These are phyloP conservation scores for Boletus barrowsii DNA, from an alignment of 768 basidiomycete genomes.

Conservation along the genomic window DNA sequence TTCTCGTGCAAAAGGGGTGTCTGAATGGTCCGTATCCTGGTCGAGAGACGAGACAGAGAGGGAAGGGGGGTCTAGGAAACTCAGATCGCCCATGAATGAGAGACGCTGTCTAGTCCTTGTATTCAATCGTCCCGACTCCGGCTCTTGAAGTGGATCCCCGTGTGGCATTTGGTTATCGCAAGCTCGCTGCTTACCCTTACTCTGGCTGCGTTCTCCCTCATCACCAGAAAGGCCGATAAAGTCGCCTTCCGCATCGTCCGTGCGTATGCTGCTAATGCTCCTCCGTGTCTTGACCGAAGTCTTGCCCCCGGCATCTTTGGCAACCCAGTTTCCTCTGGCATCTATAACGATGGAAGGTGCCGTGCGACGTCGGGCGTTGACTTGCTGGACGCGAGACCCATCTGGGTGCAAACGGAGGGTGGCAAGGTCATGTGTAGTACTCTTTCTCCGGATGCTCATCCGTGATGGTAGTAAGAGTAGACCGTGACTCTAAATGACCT, in stretches of 20 bases:
- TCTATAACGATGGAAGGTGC: conserved; percentile 40
- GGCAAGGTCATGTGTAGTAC: conserved; percentile 63
- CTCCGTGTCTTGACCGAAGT: conserved; percentile 39
- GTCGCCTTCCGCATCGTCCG: conserved; percentile 26
- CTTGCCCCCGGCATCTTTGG: conserved; percentile 60
- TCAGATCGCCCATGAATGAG: conserved; percentile 48
- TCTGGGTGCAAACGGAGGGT: conserved; percentile 64
- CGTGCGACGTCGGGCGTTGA: conserved; percentile 34
- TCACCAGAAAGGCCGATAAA: conserved; percentile 21
- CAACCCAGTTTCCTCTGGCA: conserved; percentile 61
- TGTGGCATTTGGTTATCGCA: conserved; percentile 9
- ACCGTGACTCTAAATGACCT: conserved; percentile 4
- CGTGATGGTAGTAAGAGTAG: background rate
- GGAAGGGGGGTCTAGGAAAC: conserved; percentile 46
- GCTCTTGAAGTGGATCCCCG: conserved; percentile 10
- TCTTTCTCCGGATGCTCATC: conserved; percentile 37
- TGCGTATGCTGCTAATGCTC: conserved; percentile 12
- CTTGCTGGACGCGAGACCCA: conserved; percentile 55
- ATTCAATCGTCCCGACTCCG: conserved; percentile 12
- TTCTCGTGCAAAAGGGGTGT: conserved; percentile 3
- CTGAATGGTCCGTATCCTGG: conserved; percentile 3
- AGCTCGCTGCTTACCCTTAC: conserved; percentile 27
- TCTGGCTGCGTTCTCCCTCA: conserved; percentile 12
- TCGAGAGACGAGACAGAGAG: conserved; percentile 7
- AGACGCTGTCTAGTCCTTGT: conserved; percentile 39